Evolutionary conservation across 805 yeast genomes (phyloP), one percentile per base, ranked within the genome.

Genomic region (Wickerhamomyces alni): DNA sequence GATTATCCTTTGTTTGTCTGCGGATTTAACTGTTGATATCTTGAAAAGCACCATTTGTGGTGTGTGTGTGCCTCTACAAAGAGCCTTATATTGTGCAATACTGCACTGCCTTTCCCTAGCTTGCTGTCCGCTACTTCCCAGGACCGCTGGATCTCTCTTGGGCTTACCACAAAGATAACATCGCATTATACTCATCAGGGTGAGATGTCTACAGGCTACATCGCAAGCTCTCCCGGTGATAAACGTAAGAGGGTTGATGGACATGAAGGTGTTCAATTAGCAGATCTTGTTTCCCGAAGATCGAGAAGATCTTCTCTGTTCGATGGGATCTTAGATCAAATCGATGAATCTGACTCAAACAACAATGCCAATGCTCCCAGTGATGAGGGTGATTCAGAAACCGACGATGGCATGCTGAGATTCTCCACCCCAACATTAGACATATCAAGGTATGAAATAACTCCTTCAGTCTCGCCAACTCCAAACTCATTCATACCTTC

Each of bases 241-340:
- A 25, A 24, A n/a, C 13, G 30, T 16, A 17, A 25, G 15, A 25
- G 29, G 17, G 12, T 7, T 21, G 39, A 44, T 22, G 42, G 30
- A 9, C 28, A 30, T 19, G 38, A 39, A 8, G 26, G 18, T 18
- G 19, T 9, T 17, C 26, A 30, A 8, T 27, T 30, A 26, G 8
- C 28, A 6, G 13, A 13, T 26, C 28, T 21, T 7, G 24, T 21
- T 6, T 16, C 31, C 7, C n/a, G 33, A 30, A 17, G 22, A 30
- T 21, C 24, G 24, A 21, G 24, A 9, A 6, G 24, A 9, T 30
- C 33, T 6, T 30, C 33, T 17, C n/a, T 30, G 13, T 30, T 30
- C 17, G 33, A 30, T 30, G 33, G 33, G 6, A 30, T 17, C n/a
- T 30, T 30, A 17, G 33, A 30, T 17, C 26, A 31, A 6, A 31